phyloP scores from a whole-genome alignment of 2,329 filamentous ascomycete genomes.

The Cercospora berteroae region DNA sequence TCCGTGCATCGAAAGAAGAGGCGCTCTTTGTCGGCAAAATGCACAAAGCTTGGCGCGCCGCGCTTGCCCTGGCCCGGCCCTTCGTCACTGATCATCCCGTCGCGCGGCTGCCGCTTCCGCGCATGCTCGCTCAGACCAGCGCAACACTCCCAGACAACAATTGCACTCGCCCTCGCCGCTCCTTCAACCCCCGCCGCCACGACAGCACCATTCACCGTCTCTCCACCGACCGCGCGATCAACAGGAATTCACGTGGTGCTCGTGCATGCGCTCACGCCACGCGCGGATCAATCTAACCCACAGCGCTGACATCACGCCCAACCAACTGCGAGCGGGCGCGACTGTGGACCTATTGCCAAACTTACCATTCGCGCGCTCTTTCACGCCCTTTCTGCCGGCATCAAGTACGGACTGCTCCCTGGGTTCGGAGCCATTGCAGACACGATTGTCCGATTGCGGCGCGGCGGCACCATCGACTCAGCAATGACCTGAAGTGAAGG shows the following conservation, averaged over 20 bases:
- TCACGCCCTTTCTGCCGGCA: neutral
- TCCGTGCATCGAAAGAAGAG: neutral
- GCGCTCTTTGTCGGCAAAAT: slow-evolving; percentile 1
- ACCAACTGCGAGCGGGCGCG: neutral
- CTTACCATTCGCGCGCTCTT: neutral
- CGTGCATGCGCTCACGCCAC: neutral
- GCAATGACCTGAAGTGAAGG: slow-evolving; percentile 26
- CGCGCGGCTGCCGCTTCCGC: neutral
- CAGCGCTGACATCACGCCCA: slow-evolving; percentile 7
- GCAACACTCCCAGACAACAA: neutral
- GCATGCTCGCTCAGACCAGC: neutral
- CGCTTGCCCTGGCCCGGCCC: neutral
- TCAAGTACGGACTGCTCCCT: neutral
- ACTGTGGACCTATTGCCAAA: neutral
- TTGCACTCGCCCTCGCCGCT: slow-evolving; percentile 2
- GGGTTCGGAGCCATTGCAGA: neutral
- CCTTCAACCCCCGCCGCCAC: neutral
- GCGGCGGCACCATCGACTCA: slow-evolving; percentile 1
- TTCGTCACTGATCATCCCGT: slow-evolving; percentile 3
- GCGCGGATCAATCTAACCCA: neutral
- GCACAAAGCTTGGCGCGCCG: neutral
- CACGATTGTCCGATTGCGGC: slow-evolving; percentile 4
- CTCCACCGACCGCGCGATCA: neutral
- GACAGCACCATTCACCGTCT: neutral
- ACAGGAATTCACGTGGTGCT: neutral